Percentiles rank a stretch among this genome's conserved stretches.
phyloP scores from a whole-genome alignment of 345 rosid genomes.

The Brassica nigra region DNA sequence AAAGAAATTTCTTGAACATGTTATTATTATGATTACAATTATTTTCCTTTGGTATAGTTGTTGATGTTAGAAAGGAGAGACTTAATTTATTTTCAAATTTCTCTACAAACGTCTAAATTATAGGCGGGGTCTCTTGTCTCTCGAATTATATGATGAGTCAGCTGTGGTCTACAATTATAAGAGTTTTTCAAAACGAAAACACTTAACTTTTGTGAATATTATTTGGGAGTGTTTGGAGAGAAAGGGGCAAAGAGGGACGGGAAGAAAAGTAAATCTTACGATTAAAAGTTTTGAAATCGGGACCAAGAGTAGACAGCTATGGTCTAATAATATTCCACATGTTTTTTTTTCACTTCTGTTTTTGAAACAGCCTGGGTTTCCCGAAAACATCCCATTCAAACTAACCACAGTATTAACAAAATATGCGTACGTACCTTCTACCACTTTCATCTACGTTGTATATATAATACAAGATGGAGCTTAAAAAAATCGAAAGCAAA shows the following conservation, averaged over 20 bases:
- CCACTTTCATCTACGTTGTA: background rate
- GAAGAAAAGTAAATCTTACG: slow-evolving; percentile 32
- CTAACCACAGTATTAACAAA: background rate
- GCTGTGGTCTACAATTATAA: slow-evolving; percentile 22
- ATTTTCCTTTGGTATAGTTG: background rate
- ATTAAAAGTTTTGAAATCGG: slow-evolving; percentile 16
- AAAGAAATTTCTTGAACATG: slow-evolving; percentile 3
- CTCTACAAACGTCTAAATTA: slow-evolving; percentile 16
- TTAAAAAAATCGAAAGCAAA: background rate
- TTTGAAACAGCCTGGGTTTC: slow-evolving; percentile 21
- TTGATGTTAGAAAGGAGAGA: slow-evolving; percentile 17
- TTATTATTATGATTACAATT: background rate
- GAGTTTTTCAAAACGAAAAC: slow-evolving; percentile 3
- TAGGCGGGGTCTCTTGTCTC: slow-evolving; percentile 37
- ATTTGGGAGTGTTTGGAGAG: slow-evolving; percentile 31
- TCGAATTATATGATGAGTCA: background rate
- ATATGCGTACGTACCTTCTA: slow-evolving; percentile 10
- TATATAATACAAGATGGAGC: background rate
- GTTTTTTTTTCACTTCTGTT: slow-evolving; percentile 19
- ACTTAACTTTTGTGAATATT: background rate
- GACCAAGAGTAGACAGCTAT: slow-evolving; percentile 37
- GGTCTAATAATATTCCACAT: slow-evolving; percentile 38
- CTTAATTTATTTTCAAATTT: slow-evolving; percentile 5
- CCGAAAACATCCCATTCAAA: background rate
- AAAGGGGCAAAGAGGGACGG: slow-evolving; percentile 41